Base-by-base conservation (phyloP, 768 basidiomycete genomes). In the Lactifluus rugatus region DNA sequence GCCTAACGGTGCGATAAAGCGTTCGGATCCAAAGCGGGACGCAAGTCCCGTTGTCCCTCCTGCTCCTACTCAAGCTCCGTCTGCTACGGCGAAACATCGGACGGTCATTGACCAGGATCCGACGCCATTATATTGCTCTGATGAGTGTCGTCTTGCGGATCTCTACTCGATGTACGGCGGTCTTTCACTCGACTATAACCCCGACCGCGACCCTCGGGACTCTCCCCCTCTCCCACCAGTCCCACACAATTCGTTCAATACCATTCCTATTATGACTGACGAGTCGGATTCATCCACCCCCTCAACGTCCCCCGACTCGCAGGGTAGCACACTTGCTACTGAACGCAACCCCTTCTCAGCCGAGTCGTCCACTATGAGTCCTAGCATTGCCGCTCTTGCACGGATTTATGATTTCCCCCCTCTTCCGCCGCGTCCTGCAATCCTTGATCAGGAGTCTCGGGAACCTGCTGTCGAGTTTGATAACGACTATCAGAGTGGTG, bases 91-190 rank as follows among this genome's bases (percentile, higher is more conserved):
- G 45, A 80, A 81, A 67, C 75, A 79, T 44, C 82, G 82, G 47
- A 81, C 82, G 11, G 75, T 89, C 72, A 89, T 90, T 72, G 87
- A 89, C 73, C 87, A 87, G 69, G 76, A 76, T 1, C 88, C 87
- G n/a, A 82, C 80, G 1, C 88, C 88, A 19, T 78, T 91, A 58
- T 91, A 92, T 73, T 92, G 89, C 71, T 90, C 88, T 1, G 85
- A 88, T 61, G 79, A 84, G 66, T 92, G 89, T 68, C 76, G 80
- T 59, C 69, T 83, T 42, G 72, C 72, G 41, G 89, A 91, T 69
- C 67, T 83, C 64, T 73, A 74, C 65, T 46, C 53, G 45, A 48
- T 60, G 41, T 60, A 62, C 21, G 72, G 72, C 36, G 71, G 68
- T 51, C 71, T 78, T 48, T 74, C 75, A 53, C 73, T 76, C 66